These are phyloP conservation scores for Pseudogymnoascus sp. DNA, from an alignment of 2,329 filamentous ascomycete species.

Conservation along the genomic window DNA sequence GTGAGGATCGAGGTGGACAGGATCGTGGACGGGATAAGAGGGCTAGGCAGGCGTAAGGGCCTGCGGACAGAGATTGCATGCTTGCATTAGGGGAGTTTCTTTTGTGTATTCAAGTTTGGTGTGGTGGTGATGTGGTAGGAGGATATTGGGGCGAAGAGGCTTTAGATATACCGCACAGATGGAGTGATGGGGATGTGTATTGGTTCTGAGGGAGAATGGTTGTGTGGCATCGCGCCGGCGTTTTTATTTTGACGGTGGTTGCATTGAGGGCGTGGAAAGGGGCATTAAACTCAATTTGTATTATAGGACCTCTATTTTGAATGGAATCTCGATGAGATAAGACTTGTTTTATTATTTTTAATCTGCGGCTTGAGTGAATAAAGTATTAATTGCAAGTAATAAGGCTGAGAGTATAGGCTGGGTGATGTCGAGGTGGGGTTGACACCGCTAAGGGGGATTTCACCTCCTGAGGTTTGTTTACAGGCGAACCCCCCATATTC, in stretches of 20 bases:
- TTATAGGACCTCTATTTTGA: conserved; percentile 2
- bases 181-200: not conserved
- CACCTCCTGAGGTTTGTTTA: not conserved
- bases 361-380: not conserved
- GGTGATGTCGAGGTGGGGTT: not conserved
- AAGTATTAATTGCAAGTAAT: not conserved
- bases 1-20: not conserved
- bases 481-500: not conserved
- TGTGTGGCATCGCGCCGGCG: conserved; percentile 1
- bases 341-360: not conserved
- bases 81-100: not conserved
- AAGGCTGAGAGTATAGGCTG: not conserved
- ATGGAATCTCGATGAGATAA: not conserved
- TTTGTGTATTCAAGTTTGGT: not conserved
- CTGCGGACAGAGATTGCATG: not conserved
- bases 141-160: not conserved
- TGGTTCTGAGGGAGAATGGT: not conserved
- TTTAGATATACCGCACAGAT: conserved; percentile 1
- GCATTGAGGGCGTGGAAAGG: not conserved
- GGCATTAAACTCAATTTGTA: conserved; percentile 6
- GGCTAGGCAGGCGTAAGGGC: not conserved
- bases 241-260: not conserved
- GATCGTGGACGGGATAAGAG: not conserved
- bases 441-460: not conserved
- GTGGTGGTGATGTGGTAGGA: not conserved